A percentile compares a stretch with the other conserved stretches of the same genome.
Conservation (phyloP, 2,329 filamentous ascomycete species). For the Botrytis deweyae region DNA sequence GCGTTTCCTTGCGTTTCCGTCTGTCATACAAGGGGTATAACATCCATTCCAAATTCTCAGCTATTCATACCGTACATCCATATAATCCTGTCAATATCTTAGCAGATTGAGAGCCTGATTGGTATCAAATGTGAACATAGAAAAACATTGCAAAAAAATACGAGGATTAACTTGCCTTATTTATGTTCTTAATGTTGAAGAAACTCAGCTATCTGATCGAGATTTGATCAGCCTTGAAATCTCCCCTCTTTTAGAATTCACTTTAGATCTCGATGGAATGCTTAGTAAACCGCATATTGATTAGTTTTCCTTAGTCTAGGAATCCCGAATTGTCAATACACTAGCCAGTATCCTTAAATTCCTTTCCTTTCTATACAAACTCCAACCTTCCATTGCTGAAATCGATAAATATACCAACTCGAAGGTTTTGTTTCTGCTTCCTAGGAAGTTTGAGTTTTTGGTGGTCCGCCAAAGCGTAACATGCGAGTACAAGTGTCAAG, state of each 20-base stretch:
- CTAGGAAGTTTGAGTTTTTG: background rate
- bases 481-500: background rate
- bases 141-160: background rate
- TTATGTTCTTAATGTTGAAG: background rate
- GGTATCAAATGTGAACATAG: background rate
- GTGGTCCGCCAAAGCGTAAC: background rate
- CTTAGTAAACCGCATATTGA: background rate
- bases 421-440: background rate
- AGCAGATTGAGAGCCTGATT: background rate
- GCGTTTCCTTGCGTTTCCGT: fast-evolving
- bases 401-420: background rate
- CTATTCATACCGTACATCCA: background rate
- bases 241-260: background rate
- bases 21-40: background rate
- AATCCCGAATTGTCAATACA: background rate
- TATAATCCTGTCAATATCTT: background rate
- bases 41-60: fast-evolving
- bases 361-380: background rate
- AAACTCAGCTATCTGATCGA: background rate
- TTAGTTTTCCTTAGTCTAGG: fast-evolving
- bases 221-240: background rate
- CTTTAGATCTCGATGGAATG: background rate
- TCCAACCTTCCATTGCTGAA: background rate
- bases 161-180: fast-evolving
- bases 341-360: background rate